phyloP scores from a whole-genome alignment of 2,329 filamentous ascomycete genomes.

The Grosmannia penicillata region DNA sequence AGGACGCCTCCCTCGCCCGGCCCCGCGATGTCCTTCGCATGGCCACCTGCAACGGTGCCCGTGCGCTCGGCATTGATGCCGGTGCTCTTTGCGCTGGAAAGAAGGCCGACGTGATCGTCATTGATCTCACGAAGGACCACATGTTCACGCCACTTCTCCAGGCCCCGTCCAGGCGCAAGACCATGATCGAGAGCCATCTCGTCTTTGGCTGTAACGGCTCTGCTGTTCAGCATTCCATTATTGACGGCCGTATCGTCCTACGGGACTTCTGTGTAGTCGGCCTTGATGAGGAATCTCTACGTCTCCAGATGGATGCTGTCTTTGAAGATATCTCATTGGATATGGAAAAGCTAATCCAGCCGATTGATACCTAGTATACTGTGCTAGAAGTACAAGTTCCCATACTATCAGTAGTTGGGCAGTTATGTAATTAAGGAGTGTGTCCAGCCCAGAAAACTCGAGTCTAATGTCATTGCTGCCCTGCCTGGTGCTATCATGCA shows the following conservation, averaged over 20 bases:
- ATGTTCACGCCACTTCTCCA: constrained; percentile 4
- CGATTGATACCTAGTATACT: no score
- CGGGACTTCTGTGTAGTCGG: neutral
- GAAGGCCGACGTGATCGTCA: constrained; percentile 3
- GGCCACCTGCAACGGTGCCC: constrained; percentile 2
- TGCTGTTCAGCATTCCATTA: constrained; percentile 2
- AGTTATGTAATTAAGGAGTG: no score
- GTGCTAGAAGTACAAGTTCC: no score
- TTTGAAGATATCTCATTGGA: constrained; percentile 2
- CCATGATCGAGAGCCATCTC: constrained; percentile 4
- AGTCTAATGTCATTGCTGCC: no score
- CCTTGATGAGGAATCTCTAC: constrained; percentile 2
- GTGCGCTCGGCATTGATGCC: constrained; percentile 2
- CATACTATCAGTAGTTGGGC: no score
- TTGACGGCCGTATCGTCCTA: constrained; percentile 1
- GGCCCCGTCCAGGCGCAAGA: neutral
- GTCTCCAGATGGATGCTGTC: neutral
- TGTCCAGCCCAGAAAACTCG: no score
- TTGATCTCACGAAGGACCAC: constrained; percentile 2
- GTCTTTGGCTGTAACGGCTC: constrained; percentile 5
- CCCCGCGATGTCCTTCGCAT: constrained; percentile 2
- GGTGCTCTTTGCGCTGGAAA: neutral
- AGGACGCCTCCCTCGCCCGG: neutral
- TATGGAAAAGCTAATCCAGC: neutral
- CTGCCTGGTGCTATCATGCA: no score